Base-by-base conservation (phyloP, 495 filamentous ascomycete genomes). In the Tirmania nivea region DNA sequence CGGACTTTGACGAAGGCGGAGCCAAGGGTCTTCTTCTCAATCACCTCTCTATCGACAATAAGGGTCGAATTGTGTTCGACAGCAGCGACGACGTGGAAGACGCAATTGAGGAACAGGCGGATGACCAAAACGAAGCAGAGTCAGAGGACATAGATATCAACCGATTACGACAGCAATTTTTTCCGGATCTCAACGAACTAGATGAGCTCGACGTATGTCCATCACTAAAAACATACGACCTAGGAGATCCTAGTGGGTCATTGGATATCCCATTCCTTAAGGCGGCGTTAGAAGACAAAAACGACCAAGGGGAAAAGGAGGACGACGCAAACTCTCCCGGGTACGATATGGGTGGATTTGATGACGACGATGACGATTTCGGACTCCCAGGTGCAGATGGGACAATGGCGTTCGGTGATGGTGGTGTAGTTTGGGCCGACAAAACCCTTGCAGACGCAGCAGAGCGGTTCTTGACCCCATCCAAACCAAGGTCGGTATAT, bases 1-100 rank as follows among this genome's bases (percentile, higher is more conserved):
- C 90, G 20, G 90, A 99, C 66, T 96, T 96, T 62, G 90, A 99
- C 62, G 90, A 99, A 69, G 90, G 90, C 21, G 90, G 90, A 51
- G 92, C 92, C 16, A 99, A 96, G 69, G 90, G 90, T 3, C 73
- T 99, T 35, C 71, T 99, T 19, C 71, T 99, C 16, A 99, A 99
- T 65, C 87, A 96, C 67, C 73, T 99, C 14, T 79, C 86, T 52
- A 96, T 99, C 55, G 90, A 99, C 68, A 73, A 78, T 7, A 74
- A 84, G 56, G 90, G 90, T 31, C 75, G 87, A 42, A 99, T 99
- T 57, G 88, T 96, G 20, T 99, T 99, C 60, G 90, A 96, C 63
- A 94, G 87, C 69, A 94, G 86, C 55, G 90, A 99, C 64, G 92
- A 99, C 61, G 73, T 78, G 50, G 75, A 78, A 65, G 10, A 71